Percentiles rank a stretch among this genome's conserved stretches.
Evolutionary conservation across 331 rosid species (phyloP).

Genomic region (Acacia concinna): DNA sequence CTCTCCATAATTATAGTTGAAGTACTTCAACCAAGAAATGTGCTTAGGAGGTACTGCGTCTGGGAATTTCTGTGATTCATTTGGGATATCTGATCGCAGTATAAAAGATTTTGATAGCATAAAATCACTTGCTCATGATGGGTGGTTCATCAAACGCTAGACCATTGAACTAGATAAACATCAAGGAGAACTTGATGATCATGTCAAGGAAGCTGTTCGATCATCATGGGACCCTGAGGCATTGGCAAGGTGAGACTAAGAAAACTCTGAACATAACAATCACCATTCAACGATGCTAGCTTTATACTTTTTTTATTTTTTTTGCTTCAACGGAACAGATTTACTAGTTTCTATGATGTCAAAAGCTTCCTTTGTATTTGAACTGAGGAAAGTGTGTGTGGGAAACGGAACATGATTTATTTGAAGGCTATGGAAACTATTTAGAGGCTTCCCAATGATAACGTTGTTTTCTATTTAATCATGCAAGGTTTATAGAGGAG

Average conservation of each 20-base stretch:
- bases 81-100: slow-evolving; percentile 53
- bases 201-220: slow-evolving; percentile 78
- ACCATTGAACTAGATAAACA: slow-evolving; percentile 69
- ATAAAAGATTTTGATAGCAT: slow-evolving; percentile 52
- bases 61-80: slow-evolving; percentile 64
- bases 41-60: slow-evolving; percentile 50
- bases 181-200: slow-evolving; percentile 55
- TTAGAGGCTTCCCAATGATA: background rate
- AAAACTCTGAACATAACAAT: background rate
- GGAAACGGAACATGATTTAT: background rate
- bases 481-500: slow-evolving; percentile 68
- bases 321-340: background rate
- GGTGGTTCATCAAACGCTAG: slow-evolving; percentile 77
- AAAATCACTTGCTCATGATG: slow-evolving; percentile 73
- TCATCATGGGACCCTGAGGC: slow-evolving; percentile 84
- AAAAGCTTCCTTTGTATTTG: background rate
- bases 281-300: background rate
- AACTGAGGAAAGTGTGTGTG: background rate
- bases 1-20: too few relatives aligned
- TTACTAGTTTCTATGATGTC: background rate
- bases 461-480: background rate
- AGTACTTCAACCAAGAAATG: slow-evolving; percentile 61
- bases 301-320: too few relatives aligned
- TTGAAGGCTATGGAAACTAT: background rate
- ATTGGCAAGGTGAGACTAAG: slow-evolving; percentile 63